Evolutionary conservation across 2,329 filamentous ascomycete species (phyloP).

Genomic region (Scleromitrula shiraiana): DNA sequence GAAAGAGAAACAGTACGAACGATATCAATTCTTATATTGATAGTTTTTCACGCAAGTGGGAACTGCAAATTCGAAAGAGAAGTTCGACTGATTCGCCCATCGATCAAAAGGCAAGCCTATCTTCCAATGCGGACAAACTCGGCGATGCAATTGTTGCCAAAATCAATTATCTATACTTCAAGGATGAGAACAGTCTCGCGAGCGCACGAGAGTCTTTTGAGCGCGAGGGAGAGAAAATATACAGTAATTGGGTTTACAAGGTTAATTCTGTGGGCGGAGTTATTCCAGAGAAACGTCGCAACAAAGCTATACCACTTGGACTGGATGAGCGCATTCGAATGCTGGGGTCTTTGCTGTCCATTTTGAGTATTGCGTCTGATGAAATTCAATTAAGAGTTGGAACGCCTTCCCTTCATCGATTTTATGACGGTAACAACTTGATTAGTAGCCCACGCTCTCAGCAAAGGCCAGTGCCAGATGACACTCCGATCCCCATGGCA

Average conservation of each 20-base stretch:
- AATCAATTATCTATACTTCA: not conserved
- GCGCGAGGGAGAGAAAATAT: not conserved
- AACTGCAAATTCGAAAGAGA: not conserved
- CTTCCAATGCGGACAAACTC: not conserved
- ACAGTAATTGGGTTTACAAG: slow-evolving; percentile 17
- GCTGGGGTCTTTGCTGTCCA: slow-evolving; percentile 5
- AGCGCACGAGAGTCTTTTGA: not conserved
- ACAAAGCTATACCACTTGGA: slow-evolving; percentile 10
- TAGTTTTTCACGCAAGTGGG: not conserved
- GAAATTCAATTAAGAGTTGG: not conserved
- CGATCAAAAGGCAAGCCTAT: not conserved
- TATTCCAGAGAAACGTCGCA: slow-evolving; percentile 13
- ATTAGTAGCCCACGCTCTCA: too few species aligned
- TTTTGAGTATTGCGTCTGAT: not conserved
- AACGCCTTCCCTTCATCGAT: not conserved
- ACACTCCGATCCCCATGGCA: not conserved
- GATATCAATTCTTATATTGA: not conserved
- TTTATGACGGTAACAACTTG: too few species aligned
- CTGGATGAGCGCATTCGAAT: slow-evolving; percentile 6
- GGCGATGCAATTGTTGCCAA: not conserved
- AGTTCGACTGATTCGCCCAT: not conserved
- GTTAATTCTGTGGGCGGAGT: slow-evolving; percentile 14
- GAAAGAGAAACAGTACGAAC: not conserved
- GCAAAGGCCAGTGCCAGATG: not conserved
- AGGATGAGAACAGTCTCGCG: not conserved